Evolutionary conservation across 305 asterid species (phyloP), one percentile per base, ranked within the genome.

Genomic region (Salvia sclarea): DNA sequence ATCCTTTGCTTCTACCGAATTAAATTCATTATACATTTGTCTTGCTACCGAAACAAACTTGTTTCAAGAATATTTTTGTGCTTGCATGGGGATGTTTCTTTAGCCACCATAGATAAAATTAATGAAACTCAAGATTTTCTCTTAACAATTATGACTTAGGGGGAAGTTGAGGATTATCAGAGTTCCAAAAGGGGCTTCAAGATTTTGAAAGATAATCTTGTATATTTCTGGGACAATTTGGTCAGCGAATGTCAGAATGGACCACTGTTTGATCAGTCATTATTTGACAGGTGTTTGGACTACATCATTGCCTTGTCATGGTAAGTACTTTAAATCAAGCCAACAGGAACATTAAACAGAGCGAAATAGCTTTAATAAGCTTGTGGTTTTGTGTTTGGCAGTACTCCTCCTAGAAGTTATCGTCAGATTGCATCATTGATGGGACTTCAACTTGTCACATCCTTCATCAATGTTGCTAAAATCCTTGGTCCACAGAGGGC

Each of bases 341-440:
- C 62, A 24, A 63, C 44, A 5, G 45, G 43, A 60, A 59, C 14
- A 66, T 66, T 37, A 24, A 43, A 43, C 53, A 41, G 60, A 64
- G 16, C 11, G 61, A 20, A 28, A 44, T 33, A 69, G 45, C 72
- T 68, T 53, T 45, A 71, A 68, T 73, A 33, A 61, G 62, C 76
- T 77, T 30, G 73, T 74, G 21, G 24, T 58, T 52, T 72, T 48
- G 43, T 83, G 14, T 59, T 75, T 81, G 70, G 54, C 85, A 94
- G 99, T 79, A 94, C 99, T 61, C 99, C 99, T 66, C 99, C 99
- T 41, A 94, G 99, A 85, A 84, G 61, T 75, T 94, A 86, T 78
- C 99, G 99, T 59, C 96, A 83, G 78, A 79, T 85, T 68, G 97
- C 97, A 74, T 88, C 99, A 59, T 62, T 94, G 79, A 86, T 91